Evolutionary conservation across 345 rosid genomes (phyloP), one percentile per base, ranked within the genome.

Genomic region (Balakata baccata): DNA sequence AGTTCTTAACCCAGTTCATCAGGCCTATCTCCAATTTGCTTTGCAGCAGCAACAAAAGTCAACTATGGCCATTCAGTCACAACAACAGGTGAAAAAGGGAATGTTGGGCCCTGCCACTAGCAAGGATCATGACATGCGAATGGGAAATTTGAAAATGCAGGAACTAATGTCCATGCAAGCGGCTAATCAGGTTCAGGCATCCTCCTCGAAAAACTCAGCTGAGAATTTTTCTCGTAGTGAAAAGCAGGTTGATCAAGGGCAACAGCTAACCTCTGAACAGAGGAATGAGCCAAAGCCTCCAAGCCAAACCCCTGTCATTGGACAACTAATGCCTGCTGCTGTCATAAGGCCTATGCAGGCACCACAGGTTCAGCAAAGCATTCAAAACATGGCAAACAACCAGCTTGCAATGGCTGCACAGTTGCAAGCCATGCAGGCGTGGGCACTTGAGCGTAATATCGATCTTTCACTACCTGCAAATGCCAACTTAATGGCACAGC

Each of bases 381-480:
- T 80, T 20, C 92, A 85, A 73, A 89, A 84, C 75, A 70, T 86
- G 81, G 87, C 87, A 51, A 87, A 72, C 81, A 90, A 86, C 83
- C 97, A 86, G 80, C 84, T 85, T 9, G 90, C 88, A 37, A 67
- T 89, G 82, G 87, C 93, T 78, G 90, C 92, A 66, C 99, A 93
- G 83, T 70, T 89, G 84, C 95, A 93, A 71, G 87, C 86, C 23
- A 74, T 90, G 84, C 98, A 89, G 79, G 90, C 96, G 59, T 91
- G 93, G 97, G 98, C 90, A 71, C 85, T 83, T 68, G 97, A 93
- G 81, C 88, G 81, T 41, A 91, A 93, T 82, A 84, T 96, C 77
- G 99, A 96, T 84, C 82, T 91, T 71, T 85, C 97, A n/a, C 93
- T 81, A 64, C 98, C 99, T 78, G 92, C 86, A 81, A 91, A 96